Evolutionary conservation across 495 filamentous ascomycete genomes (phyloP).

Genomic region (Coniosporium apollinis): DNA sequence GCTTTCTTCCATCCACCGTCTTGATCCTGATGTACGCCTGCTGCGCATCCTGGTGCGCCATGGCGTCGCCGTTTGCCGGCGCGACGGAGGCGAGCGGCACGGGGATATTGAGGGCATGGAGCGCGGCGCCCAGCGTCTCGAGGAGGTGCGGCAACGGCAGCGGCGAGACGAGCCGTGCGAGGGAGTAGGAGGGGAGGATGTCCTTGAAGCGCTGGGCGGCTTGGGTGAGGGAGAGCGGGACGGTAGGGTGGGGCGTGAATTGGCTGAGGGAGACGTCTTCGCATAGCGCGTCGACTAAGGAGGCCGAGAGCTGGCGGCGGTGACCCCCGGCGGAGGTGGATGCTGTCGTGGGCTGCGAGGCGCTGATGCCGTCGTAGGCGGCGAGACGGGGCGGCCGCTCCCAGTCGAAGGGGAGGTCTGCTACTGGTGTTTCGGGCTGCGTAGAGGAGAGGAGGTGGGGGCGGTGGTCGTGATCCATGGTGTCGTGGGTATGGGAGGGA

Average conservation of each 20-base stretch:
- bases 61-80: conserved; percentile 14
- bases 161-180: conserved; percentile 83
- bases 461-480: conserved; percentile 28
- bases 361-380: conserved; percentile 23
- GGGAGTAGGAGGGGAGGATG: conserved; percentile 62
- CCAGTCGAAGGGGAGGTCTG: conserved; percentile 63
- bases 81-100: conserved; percentile 31
- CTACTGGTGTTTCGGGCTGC: conserved; percentile 59
- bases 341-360: conserved; percentile 33
- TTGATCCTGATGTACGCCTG: conserved; percentile 49
- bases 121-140: conserved; percentile 58
- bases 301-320: conserved; percentile 4
- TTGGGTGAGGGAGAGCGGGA: conserved; percentile 71
- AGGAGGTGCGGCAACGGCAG: conserved; percentile 64
- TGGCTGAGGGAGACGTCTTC: conserved; percentile 88
- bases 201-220: conserved; percentile 75
- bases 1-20: conserved; percentile 62
- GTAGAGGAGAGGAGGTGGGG: conserved; percentile 39
- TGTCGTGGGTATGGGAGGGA: conserved; percentile 32
- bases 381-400: conserved; percentile 28
- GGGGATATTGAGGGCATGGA: conserved; percentile 69
- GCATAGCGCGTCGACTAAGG: conserved; percentile 45
- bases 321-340: conserved; percentile 12
- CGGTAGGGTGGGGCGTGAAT: conserved; percentile 67
- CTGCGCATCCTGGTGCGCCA: no score